These are phyloP conservation scores for Penicillium olsonii DNA, from an alignment of 2,329 filamentous ascomycete species.

Conservation along the genomic window DNA sequence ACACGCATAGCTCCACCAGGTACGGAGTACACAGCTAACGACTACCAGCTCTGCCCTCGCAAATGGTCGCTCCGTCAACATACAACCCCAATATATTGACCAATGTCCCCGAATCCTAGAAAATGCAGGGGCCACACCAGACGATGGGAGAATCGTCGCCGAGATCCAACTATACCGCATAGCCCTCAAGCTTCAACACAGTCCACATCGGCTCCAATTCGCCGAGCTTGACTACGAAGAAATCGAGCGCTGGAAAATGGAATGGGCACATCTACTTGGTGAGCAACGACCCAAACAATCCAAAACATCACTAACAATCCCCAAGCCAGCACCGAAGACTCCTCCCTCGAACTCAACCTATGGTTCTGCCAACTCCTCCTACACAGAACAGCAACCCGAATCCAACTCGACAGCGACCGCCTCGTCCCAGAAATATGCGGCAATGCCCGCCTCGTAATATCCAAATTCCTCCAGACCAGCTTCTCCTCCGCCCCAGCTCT, in stretches of 20 bases:
- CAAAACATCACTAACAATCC: background rate
- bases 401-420: conserved; percentile 28
- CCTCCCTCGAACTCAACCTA: conserved; percentile 35
- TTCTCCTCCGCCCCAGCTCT: conserved; percentile 34
- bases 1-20: background rate
- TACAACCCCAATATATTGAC: conserved; percentile 32
- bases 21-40: conserved; percentile 10
- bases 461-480: conserved; percentile 31
- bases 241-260: conserved; percentile 37
- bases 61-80: conserved; percentile 33
- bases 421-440: conserved; percentile 31
- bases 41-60: conserved; percentile 30
- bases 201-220: conserved; percentile 27
- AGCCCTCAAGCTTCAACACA: conserved; percentile 29
- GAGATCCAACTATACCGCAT: conserved; percentile 37
- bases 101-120: conserved; percentile 34
- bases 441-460: conserved; percentile 33
- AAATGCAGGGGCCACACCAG: conserved; percentile 30
- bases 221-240: conserved; percentile 34
- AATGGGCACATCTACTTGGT: conserved; percentile 37
- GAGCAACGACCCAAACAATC: background rate
- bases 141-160: conserved; percentile 33
- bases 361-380: conserved; percentile 41
- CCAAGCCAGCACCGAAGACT: conserved; percentile 29
- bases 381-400: conserved; percentile 31